Conservation (phyloP, 352 stramenopile genomes). For the Phytophthora agathidicida region DNA sequence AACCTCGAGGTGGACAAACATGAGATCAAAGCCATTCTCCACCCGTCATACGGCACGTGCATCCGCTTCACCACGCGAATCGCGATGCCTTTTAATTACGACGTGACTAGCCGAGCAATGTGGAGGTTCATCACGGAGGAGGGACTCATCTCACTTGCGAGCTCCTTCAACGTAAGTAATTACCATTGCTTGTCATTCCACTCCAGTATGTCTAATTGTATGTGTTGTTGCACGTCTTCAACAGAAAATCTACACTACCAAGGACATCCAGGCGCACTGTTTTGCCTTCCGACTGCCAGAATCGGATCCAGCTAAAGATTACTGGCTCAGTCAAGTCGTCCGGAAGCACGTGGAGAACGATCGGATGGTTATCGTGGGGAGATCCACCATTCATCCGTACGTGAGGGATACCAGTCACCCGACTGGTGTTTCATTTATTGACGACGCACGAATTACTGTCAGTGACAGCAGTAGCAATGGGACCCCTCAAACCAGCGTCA, state of each 20-base stretch:
- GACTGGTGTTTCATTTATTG: constrained; percentile 28
- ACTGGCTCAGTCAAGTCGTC: constrained; percentile 32
- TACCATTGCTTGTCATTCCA: too few species aligned
- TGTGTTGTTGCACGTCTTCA: not conserved
- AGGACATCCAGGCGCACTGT: constrained; percentile 30
- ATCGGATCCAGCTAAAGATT: constrained; percentile 15
- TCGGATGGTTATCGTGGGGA: constrained; percentile 26
- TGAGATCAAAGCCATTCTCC: constrained; percentile 31
- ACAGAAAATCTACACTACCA: constrained; percentile 36
- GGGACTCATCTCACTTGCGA: constrained; percentile 23
- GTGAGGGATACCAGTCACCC: constrained; percentile 32
- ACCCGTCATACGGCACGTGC: constrained; percentile 24
- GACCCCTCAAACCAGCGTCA: constrained; percentile 15
- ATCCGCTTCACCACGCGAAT: constrained; percentile 34
- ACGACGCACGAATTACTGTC: constrained; percentile 23
- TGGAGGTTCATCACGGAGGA: constrained; percentile 33
- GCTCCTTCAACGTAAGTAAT: constrained; percentile 28
- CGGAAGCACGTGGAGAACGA: constrained; percentile 23
- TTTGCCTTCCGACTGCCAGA: constrained; percentile 27
- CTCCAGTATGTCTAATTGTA: constrained; percentile 7
- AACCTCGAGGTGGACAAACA: constrained; percentile 29
- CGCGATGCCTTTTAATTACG: constrained; percentile 25
- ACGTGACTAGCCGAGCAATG: constrained; percentile 27
- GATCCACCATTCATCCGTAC: constrained; percentile 33
- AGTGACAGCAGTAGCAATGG: constrained; percentile 22